Evolutionary conservation across 306 rosid species (phyloP).

Genomic region (Quillaja saponaria): DNA sequence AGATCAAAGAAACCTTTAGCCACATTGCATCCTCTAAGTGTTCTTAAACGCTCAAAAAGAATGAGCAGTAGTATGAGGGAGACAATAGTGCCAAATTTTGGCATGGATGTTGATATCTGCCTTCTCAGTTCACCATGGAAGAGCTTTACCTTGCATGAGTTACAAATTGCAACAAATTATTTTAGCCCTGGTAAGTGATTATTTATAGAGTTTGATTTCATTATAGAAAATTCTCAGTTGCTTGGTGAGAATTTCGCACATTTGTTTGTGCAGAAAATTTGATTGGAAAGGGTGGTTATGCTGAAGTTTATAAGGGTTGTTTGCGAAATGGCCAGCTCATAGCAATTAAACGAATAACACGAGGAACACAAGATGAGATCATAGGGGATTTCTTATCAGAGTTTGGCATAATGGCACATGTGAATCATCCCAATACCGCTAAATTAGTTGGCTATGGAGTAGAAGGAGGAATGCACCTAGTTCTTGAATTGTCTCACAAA

Average conservation of each 20-base stretch:
- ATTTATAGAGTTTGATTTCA: slow-evolving; percentile 10
- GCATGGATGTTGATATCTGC: slow-evolving; percentile 41
- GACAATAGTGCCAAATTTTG: slow-evolving; percentile 43
- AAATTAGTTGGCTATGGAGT: slow-evolving; percentile 90
- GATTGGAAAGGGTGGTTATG: slow-evolving; percentile 98
- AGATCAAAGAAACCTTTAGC: slow-evolving; percentile 54
- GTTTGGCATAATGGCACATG: slow-evolving; percentile 91
- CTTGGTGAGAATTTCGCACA: not conserved
- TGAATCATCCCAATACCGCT: slow-evolving; percentile 83
- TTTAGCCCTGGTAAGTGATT: slow-evolving; percentile 63
- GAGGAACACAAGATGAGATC: slow-evolving; percentile 81
- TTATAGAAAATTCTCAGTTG: slow-evolving; percentile 10
- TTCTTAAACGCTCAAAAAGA: slow-evolving; percentile 54
- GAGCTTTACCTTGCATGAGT: slow-evolving; percentile 67
- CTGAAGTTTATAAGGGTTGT: slow-evolving; percentile 88
- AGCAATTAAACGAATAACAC: slow-evolving; percentile 72
- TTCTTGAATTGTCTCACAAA: slow-evolving; percentile 76
- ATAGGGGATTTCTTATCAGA: slow-evolving; percentile 75
- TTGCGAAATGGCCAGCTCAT: slow-evolving; percentile 63
- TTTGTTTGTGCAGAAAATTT: slow-evolving; percentile 63
- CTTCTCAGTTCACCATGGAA: slow-evolving; percentile 71
- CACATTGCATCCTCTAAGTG: slow-evolving; percentile 57
- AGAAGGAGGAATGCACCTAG: slow-evolving; percentile 92
- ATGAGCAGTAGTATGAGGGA: slow-evolving; percentile 75
- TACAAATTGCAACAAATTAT: slow-evolving; percentile 66